A percentile compares a stretch with the other conserved stretches of the same genome.
These are phyloP conservation scores for Vicia villosa DNA, from an alignment of 306 rosid genomes.

Conservation along the genomic window DNA sequence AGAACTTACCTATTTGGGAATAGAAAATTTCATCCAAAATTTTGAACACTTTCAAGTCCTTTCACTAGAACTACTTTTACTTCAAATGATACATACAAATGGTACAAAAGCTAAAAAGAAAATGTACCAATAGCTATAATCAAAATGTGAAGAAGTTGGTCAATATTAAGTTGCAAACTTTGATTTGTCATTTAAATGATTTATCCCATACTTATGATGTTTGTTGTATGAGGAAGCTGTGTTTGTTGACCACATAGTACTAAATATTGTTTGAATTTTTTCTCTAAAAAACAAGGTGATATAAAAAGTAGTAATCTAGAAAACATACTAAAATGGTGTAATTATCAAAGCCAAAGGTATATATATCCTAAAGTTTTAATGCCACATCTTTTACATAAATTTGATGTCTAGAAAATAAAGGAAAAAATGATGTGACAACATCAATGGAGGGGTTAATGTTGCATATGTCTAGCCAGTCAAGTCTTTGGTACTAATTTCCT, in stretches of 20 bases:
- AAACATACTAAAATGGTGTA: constrained; percentile 13
- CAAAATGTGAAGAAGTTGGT: constrained; percentile 43
- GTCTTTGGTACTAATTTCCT: constrained; percentile 14
- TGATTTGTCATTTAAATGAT: constrained; percentile 40
- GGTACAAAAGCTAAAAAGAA: constrained; percentile 41
- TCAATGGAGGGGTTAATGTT: constrained; percentile 24
- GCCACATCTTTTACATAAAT: constrained; percentile 30
- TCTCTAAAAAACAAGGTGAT: constrained; percentile 13
- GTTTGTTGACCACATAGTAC: constrained; percentile 11
- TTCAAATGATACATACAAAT: constrained; percentile 50
- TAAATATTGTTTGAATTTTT: constrained; percentile 5
- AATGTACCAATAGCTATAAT: constrained; percentile 34
- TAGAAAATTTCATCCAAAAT: constrained; percentile 46
- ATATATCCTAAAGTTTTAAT: constrained; percentile 34
- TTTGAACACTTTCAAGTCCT: constrained; percentile 31
- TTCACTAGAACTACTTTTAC: constrained; percentile 40
- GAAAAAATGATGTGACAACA: constrained; percentile 44
- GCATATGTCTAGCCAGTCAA: constrained; percentile 35
- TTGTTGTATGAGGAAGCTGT: constrained; percentile 14
- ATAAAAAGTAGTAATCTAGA: constrained; percentile 20
- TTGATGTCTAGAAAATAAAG: constrained; percentile 35
- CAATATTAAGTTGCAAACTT: constrained; percentile 5
- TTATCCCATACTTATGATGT: constrained; percentile 20
- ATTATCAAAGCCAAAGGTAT: constrained; percentile 31
- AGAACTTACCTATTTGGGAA: constrained; percentile 47